Conservation (phyloP, 805 yeast species). For the Debaryomyces castellii region DNA sequence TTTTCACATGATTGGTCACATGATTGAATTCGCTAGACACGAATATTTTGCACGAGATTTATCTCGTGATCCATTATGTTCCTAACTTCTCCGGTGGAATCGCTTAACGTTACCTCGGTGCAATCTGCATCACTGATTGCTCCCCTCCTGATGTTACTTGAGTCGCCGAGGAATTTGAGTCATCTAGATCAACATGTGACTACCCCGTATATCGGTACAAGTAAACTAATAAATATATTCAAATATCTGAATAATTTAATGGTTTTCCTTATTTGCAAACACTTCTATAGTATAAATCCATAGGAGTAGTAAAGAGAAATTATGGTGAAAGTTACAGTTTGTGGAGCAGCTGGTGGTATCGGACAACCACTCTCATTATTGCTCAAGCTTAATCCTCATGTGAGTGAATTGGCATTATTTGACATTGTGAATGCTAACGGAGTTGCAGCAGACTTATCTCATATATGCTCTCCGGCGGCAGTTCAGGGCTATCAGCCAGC, state of each 20-base stretch:
- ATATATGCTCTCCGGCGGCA: constrained; percentile 38
- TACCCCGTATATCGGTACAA: neutral
- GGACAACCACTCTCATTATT: constrained; percentile 48
- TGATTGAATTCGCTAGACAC: too few species aligned
- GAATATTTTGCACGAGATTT: too few species aligned
- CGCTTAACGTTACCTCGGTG: neutral
- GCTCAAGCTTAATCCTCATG: constrained; percentile 38
- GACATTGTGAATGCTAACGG: constrained; percentile 47
- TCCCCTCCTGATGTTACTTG: neutral
- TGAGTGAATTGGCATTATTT: constrained; percentile 38
- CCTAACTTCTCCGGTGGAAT: neutral
- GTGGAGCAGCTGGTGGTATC: constrained; percentile 51
- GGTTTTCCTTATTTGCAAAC: neutral
- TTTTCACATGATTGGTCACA: too few species aligned
- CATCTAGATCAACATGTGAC: constrained; percentile 1
- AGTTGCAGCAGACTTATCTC: constrained; percentile 47
- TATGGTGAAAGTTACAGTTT: constrained; percentile 47
- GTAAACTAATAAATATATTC: neutral
- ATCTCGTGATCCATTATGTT: too few species aligned
- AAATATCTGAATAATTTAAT: too few species aligned
- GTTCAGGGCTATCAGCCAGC: constrained; percentile 43
- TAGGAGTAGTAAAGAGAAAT: too few species aligned
- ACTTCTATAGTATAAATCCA: too few species aligned
- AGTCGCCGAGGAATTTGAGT: constrained; percentile 2
- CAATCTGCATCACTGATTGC: neutral